Base-by-base conservation (phyloP, 2,329 filamentous ascomycete species). In the Trematosphaeria pertusa region DNA sequence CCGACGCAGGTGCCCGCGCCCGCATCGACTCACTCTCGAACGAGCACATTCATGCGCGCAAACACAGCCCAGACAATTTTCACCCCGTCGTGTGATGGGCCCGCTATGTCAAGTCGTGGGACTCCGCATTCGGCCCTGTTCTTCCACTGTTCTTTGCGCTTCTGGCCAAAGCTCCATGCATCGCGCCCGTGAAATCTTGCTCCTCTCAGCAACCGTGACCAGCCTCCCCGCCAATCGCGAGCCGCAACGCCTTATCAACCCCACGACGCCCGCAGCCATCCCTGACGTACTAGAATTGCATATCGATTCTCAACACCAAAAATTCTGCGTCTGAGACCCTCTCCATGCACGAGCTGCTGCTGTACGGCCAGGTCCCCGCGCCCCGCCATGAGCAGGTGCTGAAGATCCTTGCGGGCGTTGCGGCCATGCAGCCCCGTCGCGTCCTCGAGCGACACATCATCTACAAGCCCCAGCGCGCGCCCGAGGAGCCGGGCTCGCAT, bases 261-360 rank as follows among this genome's bases (percentile, higher is more conserved):
- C 61, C 61, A 61, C 64, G 55, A 46, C 54, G 50, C 53, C 51
- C 50, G 36, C 52, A 43, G 22, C 32, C 34, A 39, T 14, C 40
- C 42, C 46, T 61, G 56, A 62, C 57, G 48, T 49, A 49, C 31
- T 41, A 46, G 54, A 50, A 55, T 64, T 64, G 59, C 51, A 55
- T 59, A 62, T 59, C 54, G 55, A 58, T 56, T 49, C 36, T 31
- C 46, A 34, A 33, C 36, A 37, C 21, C 32, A 37, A 40, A 35
- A 49, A 38, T 37, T 37, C 20, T 32, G 48, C 48, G 35, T 55
- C 56, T 52, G 17, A 10, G 19, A 22, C 38, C 42, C 37, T 31
- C 50, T 46, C 53, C 48, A 86, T 86, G 83, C 82, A 86, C 69
- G 83, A 86, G 73, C 75, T 85, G 56, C 73, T 84, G 37, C 77